A percentile compares a stretch with the other conserved stretches of the same genome.
phyloP scores from a whole-genome alignment of 768 basidiomycete species.

The Mycena indigotica region DNA sequence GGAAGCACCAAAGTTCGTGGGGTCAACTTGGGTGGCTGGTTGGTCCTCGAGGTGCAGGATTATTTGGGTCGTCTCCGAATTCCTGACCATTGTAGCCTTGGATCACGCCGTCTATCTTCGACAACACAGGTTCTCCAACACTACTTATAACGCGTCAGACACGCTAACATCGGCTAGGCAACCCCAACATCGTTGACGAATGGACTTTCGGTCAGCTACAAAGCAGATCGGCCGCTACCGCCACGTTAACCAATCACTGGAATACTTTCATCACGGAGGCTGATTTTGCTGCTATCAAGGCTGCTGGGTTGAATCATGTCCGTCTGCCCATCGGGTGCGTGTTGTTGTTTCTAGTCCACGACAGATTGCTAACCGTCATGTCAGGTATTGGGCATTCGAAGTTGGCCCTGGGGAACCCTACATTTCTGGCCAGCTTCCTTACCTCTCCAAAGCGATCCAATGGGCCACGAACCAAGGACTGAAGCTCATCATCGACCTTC shows the following conservation, averaged over 20 bases:
- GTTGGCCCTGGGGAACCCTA: conserved; percentile 77
- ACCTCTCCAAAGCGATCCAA: conserved; percentile 61
- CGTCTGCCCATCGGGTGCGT: conserved; percentile 71
- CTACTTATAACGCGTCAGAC: background rate
- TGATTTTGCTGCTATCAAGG: conserved; percentile 76
- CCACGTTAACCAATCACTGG: conserved; percentile 69
- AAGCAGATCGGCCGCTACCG: conserved; percentile 47
- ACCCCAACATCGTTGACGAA: conserved; percentile 66
- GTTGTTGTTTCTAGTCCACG: background rate
- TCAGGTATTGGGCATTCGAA: conserved; percentile 81
- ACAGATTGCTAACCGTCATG: background rate
- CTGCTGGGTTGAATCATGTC: conserved; percentile 81
- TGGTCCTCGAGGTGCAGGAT: conserved; percentile 45
- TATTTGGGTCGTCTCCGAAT: conserved; percentile 13
- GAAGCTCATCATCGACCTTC: conserved; percentile 82
- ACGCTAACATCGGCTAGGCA: conserved; percentile 28
- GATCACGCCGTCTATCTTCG: conserved; percentile 78
- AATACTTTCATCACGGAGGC: conserved; percentile 80
- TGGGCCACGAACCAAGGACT: conserved; percentile 75
- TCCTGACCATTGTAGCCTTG: conserved; percentile 51
- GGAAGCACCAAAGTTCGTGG: conserved; percentile 76
- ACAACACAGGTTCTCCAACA: conserved; percentile 56
- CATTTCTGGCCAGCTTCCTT: conserved; percentile 74
- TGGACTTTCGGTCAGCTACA: conserved; percentile 77
- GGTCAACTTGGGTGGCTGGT: conserved; percentile 75